phyloP scores from a whole-genome alignment of 2,329 filamentous ascomycete species.

The Diaporthe sp. region DNA sequence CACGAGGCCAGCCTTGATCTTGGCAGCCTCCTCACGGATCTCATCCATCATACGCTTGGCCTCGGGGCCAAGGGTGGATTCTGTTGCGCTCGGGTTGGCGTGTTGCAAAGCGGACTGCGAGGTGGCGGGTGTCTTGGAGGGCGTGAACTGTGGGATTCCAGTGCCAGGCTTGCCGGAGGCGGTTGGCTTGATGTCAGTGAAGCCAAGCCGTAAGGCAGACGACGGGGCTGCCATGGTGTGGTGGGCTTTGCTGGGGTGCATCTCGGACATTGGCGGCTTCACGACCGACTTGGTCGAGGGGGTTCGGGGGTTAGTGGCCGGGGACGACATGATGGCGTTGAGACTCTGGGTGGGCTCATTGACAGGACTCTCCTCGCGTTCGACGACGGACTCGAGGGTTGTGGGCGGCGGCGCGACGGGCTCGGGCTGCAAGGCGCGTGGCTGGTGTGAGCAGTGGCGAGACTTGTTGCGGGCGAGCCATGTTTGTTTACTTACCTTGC shows the following conservation, averaged over 20 bases:
- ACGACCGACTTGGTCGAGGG: slow-evolving; percentile 75
- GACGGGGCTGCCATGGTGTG: slow-evolving; percentile 82
- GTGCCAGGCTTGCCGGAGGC: slow-evolving; percentile 55
- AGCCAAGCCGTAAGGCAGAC: slow-evolving; percentile 85
- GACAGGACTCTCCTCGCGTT: slow-evolving; percentile 56
- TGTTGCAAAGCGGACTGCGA: slow-evolving; percentile 77
- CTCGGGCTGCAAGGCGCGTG: slow-evolving; percentile 41
- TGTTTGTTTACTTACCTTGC: slow-evolving; percentile 41
- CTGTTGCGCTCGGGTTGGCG: slow-evolving; percentile 59
- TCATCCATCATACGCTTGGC: slow-evolving; percentile 74
- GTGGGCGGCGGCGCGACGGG: slow-evolving; percentile 43
- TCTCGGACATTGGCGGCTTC: slow-evolving; percentile 82
- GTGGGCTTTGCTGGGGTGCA: slow-evolving; percentile 91
- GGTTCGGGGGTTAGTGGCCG: slow-evolving; percentile 59
- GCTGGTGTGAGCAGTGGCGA: slow-evolving; percentile 37
- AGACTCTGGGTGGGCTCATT: slow-evolving; percentile 47
- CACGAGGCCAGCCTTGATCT: slow-evolving; percentile 77
- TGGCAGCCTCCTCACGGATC: slow-evolving; percentile 78
- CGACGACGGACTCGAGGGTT: slow-evolving; percentile 58
- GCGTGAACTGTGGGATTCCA: slow-evolving; percentile 68
- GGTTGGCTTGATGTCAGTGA: slow-evolving; percentile 78
- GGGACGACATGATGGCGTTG: slow-evolving; percentile 53
- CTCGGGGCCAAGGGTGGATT: slow-evolving; percentile 71
- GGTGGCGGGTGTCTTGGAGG: slow-evolving; percentile 69
- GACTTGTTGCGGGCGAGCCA: background rate